Base-by-base conservation (phyloP, 2,329 filamentous ascomycete genomes). In the Hirsutella thompsonii region DNA sequence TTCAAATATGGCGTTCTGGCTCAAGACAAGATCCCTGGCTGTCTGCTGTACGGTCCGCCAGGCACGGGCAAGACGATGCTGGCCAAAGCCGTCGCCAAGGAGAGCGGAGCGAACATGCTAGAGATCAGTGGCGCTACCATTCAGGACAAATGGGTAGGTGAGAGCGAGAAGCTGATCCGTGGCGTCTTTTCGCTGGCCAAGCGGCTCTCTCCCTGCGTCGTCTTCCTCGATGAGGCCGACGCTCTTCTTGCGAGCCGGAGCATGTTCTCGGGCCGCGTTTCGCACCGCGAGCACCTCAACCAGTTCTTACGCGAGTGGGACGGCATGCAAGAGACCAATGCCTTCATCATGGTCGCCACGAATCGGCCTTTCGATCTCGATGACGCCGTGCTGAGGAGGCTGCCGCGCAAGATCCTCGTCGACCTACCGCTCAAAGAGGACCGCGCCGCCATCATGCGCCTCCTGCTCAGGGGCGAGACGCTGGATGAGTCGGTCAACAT, bases 291-390 rank as follows among this genome's bases (percentile, higher is more conserved):
- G 58, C 81, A 92, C 41, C 89, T 96, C 59, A 98, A 95, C 55
- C 90, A 98, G 61, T 96, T 96, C 59, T 67, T 98, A 38, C 83
- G 88, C 41, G 90, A 96, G 59, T 96, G 90, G 92, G 92, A 96
- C 52, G 92, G 92, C 10, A 81, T 96, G 68, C 68, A 69, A 41
- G 83, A 84, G 51, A 74, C 79, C 37, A 83, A 83, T 16, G 87
- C 90, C 3, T 96, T 98, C 58, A 90, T 98, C 60, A 95, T 98
- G 88, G 88, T 96, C 0, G 90, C 92, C 21, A 96, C 89, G 8
- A 96, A 98, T 60, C 74, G 90, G 9, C 92, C 92, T 0, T 95
- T 94, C 54, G 92, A 96, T 54, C 75, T 98, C 1, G 92, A 98
- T 53, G 85, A 92, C 51, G 85, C 85, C 9, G 83, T 92, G 9